Evolutionary conservation across 2,329 filamentous ascomycete species (phyloP).

Genomic region (Fusarium hainanense): DNA sequence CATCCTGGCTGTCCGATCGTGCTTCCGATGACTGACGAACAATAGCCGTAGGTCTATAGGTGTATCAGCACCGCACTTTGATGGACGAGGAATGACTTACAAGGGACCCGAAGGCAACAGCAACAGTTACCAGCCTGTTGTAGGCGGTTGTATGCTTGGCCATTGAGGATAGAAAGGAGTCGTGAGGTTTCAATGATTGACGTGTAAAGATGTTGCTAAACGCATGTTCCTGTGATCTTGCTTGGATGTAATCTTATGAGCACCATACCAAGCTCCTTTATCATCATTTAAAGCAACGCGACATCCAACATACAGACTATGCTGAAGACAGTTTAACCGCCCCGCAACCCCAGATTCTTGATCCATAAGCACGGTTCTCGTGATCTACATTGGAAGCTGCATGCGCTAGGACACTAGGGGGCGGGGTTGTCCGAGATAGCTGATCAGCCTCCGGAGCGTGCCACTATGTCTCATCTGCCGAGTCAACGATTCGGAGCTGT

Average conservation of each 20-base stretch:
- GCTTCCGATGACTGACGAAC: slow-evolving; percentile 60
- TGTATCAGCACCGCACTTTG: fast-evolving
- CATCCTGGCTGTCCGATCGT: slow-evolving; percentile 65
- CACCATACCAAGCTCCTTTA: background rate
- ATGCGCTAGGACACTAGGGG: background rate
- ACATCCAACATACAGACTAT: background rate
- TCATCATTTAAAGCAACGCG: background rate
- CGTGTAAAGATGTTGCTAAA: background rate
- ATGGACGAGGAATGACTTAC: slow-evolving; percentile 17
- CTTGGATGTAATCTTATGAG: background rate
- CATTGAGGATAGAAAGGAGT: background rate
- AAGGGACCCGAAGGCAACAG: slow-evolving; percentile 48
- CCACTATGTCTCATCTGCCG: background rate
- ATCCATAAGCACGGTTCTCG: background rate
- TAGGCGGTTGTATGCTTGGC: slow-evolving; percentile 43
- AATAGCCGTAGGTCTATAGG: slow-evolving; percentile 61
- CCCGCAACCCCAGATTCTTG: background rate
- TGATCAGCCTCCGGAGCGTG: background rate
- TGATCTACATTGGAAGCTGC: background rate
- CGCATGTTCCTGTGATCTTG: background rate
- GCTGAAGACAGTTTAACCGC: background rate
- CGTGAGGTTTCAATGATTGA: background rate
- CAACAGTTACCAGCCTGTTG: slow-evolving; percentile 49
- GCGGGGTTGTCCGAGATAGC: background rate
- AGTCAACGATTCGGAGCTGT: background rate